Percentiles rank a stretch among this genome's conserved stretches.
phyloP scores from a whole-genome alignment of 2,329 filamentous ascomycete genomes.

The Ophiostoma sp. region DNA sequence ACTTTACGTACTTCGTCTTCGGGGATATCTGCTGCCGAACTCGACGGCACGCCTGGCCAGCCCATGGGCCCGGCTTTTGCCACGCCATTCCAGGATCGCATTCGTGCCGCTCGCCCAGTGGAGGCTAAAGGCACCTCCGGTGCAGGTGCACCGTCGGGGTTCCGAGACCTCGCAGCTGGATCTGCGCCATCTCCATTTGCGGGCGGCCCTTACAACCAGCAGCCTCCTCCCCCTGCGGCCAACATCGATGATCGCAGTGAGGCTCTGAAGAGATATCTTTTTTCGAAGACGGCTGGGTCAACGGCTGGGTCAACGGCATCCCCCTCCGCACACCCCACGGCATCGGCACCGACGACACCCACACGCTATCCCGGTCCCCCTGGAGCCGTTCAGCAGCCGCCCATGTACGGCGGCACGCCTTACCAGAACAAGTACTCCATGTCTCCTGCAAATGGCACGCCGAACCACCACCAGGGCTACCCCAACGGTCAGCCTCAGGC shows the following conservation, averaged over 20 bases:
- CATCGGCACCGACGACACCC: neutral
- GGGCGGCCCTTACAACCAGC: neutral
- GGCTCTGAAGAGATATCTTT: slow-evolving; percentile 59
- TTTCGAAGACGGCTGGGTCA: slow-evolving; percentile 38
- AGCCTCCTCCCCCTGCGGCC: slow-evolving; percentile 23
- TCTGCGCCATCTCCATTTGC: neutral
- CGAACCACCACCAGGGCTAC: slow-evolving; percentile 8
- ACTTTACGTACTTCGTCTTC: slow-evolving; percentile 48
- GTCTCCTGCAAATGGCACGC: slow-evolving; percentile 16
- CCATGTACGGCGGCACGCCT: slow-evolving; percentile 11
- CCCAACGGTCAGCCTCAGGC: neutral
- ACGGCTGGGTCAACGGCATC: slow-evolving; percentile 24
- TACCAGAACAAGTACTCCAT: slow-evolving; percentile 25
- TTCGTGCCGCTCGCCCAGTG: slow-evolving; percentile 53
- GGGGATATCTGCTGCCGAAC: slow-evolving; percentile 67
- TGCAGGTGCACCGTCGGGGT: neutral
- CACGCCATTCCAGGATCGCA: slow-evolving; percentile 63
- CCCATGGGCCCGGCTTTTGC: slow-evolving; percentile 67
- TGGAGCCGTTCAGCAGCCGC: neutral
- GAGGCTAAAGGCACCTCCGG: slow-evolving; percentile 29
- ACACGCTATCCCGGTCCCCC: neutral
- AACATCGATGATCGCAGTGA: slow-evolving; percentile 44
- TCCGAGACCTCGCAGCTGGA: slow-evolving; percentile 22
- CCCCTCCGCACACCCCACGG: neutral
- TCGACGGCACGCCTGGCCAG: slow-evolving; percentile 59